Base-by-base conservation (phyloP, 176 grass and related monocot species). In the Lolium multiflorum region DNA sequence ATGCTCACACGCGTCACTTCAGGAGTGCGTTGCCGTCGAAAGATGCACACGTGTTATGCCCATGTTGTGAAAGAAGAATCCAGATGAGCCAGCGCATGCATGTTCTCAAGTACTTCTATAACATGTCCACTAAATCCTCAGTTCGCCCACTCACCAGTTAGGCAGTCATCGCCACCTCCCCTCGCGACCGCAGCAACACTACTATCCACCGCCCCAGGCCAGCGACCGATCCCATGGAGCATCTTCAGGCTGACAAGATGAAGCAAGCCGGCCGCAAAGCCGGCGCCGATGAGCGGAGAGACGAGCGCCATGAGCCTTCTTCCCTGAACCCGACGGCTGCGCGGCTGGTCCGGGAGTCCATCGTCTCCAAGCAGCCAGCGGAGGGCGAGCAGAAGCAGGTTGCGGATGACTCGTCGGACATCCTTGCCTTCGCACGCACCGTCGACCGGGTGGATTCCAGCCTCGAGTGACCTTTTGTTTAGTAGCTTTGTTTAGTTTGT, bases 391-490 rank as follows among this genome's bases (percentile, higher is more conserved):
- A 80, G 82, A 83, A 73, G 78, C 18, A 64, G 31, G 87, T 38
- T 4, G 79, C 72, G 2, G 31, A 83, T 26, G 69, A 61, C 28
- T 89, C 87, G 15, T 94, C 69, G 47, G 81, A 92, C 70, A 87
- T 94, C 38, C 87, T 92, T 39, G 92, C 90, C 21, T 82, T 84
- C 76, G 24, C 70, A 4, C 89, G 89, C 35, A 78, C 87, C 26
- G 89, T 94, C 65, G 70, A 89, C 63, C 87, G 83, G 13, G 84
- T 85, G 52, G 90, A 92, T 72, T 92, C 90, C 55, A 56, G 77
- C 22, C 83, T 94, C 62, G 92, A 94, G 85, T 91, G 73, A 88
- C 67, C 51, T 5, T 38, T 67, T 54, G 4, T 54, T 54, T 21
- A 39, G 2, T 69, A 35, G 17, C 51, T 64, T 9, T 9, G 46